phyloP scores from a whole-genome alignment of 1,284 basidiomycete genomes.

The Ustilago curta region DNA sequence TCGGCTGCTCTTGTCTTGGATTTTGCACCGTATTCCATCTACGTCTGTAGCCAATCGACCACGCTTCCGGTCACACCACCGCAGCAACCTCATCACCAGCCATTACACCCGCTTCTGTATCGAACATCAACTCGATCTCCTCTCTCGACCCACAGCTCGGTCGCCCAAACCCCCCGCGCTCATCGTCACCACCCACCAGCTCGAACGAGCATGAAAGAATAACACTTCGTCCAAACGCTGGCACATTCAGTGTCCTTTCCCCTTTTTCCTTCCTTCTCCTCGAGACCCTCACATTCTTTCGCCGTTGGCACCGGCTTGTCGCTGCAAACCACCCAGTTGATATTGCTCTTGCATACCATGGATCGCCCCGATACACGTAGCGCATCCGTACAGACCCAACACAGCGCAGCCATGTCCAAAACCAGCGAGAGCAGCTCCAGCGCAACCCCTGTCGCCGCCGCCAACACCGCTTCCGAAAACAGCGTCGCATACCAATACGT shows the following conservation, averaged over 20 bases:
- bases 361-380: constrained; percentile 20
- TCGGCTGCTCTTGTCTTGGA: too few species aligned
- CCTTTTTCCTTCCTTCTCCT: too few species aligned
- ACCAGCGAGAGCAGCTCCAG: constrained; percentile 39
- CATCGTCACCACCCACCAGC: background rate
- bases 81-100: background rate
- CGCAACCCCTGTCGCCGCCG: constrained; percentile 12
- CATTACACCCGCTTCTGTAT: background rate
- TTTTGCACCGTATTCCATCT: too few species aligned
- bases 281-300: too few species aligned
- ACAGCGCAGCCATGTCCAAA: constrained; percentile 20
- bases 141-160: background rate
- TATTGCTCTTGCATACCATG: constrained; percentile 3
- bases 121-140: background rate
- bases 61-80: too few species aligned
- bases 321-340: background rate
- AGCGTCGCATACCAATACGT: constrained; percentile 61
- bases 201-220: constrained; percentile 19
- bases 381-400: constrained; percentile 9
- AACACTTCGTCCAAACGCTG: background rate
- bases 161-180: background rate
- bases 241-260: too few species aligned
- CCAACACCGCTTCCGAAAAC: constrained; percentile 19
- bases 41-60: too few species aligned
- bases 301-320: too few species aligned